phyloP scores from a whole-genome alignment of 2,329 filamentous ascomycete genomes.

The Penicillium olsonii region DNA sequence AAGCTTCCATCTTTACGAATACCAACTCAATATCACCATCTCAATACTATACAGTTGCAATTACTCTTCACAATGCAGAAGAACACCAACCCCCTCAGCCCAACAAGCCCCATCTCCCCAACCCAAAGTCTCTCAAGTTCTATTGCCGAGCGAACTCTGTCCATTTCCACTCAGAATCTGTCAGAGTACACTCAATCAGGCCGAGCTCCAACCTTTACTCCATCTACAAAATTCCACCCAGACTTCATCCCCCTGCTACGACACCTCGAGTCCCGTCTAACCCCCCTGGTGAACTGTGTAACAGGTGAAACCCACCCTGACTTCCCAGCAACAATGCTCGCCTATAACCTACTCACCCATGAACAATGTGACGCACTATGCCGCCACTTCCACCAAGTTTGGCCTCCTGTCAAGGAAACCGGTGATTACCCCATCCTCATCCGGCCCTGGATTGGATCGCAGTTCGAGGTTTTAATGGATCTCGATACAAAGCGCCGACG shows the following conservation, averaged over 20 bases:
- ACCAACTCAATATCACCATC: neutral
- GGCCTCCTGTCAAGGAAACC: conserved; percentile 35
- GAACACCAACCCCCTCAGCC: neutral
- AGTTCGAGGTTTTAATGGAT: conserved; percentile 22
- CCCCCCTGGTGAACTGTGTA: conserved; percentile 39
- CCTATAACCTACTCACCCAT: conserved; percentile 45
- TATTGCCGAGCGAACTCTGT: conserved; percentile 1
- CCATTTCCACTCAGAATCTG: neutral
- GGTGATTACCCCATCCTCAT: conserved; percentile 37
- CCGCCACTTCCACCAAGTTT: conserved; percentile 45
- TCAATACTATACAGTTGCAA: neutral
- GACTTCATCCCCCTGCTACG: conserved; percentile 21
- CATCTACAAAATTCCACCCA: conserved; percentile 2
- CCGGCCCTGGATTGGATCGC: conserved; percentile 32
- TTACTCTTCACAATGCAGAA: neutral
- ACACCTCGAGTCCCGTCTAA: conserved; percentile 34
- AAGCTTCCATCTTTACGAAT: neutral
- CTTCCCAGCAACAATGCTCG: conserved; percentile 41
- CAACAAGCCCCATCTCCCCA: neutral
- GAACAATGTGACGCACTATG: conserved; percentile 45
- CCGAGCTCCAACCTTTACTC: neutral
- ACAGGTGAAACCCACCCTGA: conserved; percentile 39
- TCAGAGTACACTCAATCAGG: neutral
- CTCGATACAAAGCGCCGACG: conserved; percentile 41
- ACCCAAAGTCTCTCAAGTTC: neutral